Evolutionary conservation across 805 yeast species (phyloP), one percentile per base, ranked within the genome.

Genomic region (Saccharomycopsis sp.): DNA sequence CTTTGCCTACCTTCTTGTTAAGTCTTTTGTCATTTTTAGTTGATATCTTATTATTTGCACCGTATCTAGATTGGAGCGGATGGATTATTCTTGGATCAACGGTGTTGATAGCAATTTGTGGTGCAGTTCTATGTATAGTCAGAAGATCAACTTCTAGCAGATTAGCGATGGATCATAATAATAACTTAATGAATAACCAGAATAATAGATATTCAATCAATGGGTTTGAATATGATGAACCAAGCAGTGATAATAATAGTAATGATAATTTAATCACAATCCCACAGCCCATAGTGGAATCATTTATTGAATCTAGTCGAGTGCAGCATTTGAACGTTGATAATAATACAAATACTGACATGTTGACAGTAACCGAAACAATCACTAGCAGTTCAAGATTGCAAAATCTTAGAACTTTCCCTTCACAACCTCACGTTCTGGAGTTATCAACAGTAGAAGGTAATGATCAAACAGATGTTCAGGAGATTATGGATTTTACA

Each of bases 61-160:
- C 89, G 2, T 77, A 79, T 56, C 64, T 90, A 44, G 72, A 77
- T 43, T 88, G 87, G 79, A 74, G 81, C 37, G 96, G 96, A 21
- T 90, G 97, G 97, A 65, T 83, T 41, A 73, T 85, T 48, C 64
- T 89, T 21, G 77, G 77, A 0, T 75, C 90, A 1, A 75, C 93
- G 0, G 73, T 82, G 1, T 59, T 81, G 26, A 68, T 80, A 38
- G 82, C 90, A 0, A 51, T 81, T 1, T 70, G 77, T 23, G 79
- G 86, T 1, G 72, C 87, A 1, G 59, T 81, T 51, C 62, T 84
- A 16, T 86, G 95, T 59, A 70, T 85, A 43, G 71, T 82, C 67
- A 76, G 89, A 56, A 67, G 96, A 53, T 39, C 46, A 8, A 41
- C 43, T 8, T 44, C 50, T 3, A 41, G 45, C 14, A 40, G 47